Conservation (phyloP, 1,139 yeast genomes). For the Pichia sp. region DNA sequence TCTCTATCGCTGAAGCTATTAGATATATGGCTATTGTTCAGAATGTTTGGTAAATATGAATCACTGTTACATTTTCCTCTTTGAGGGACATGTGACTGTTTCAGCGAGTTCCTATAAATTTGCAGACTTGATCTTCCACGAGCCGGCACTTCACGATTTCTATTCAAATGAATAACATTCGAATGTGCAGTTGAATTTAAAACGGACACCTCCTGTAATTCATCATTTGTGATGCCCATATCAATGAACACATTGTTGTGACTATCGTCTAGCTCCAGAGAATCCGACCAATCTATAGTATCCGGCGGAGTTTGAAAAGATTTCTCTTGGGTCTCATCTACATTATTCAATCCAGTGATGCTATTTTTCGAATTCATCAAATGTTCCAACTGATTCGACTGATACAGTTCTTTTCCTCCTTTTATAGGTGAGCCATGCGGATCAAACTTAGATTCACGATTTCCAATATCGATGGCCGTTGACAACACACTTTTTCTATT, state of each 20-base stretch:
- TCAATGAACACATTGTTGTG: slow-evolving; percentile 15
- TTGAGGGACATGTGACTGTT: background rate
- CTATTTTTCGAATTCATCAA: slow-evolving; percentile 8
- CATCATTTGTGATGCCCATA: slow-evolving; percentile 15
- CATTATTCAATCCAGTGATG: slow-evolving; percentile 6
- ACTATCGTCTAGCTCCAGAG: slow-evolving; percentile 22
- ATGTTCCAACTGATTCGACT: slow-evolving; percentile 11
- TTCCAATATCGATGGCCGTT: slow-evolving; percentile 18
- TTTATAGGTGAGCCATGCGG: slow-evolving; percentile 26
- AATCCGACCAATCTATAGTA: slow-evolving; percentile 34
- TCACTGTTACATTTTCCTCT: slow-evolving; percentile 15
- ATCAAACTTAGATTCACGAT: slow-evolving; percentile 18
- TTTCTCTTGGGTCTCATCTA: slow-evolving; percentile 15
- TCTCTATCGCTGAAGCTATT: background rate
- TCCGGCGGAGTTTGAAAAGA: slow-evolving; percentile 33
- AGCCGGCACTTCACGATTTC: background rate
- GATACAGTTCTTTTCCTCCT: slow-evolving; percentile 1
- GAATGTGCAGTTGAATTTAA: background rate
- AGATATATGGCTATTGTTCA: background rate
- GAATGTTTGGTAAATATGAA: slow-evolving; percentile 1
- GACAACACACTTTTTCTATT: slow-evolving; percentile 27
- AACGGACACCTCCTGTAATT: slow-evolving; percentile 12
- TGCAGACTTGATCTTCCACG: slow-evolving; percentile 13
- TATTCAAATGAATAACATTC: background rate
- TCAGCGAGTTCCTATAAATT: background rate